A percentile compares a stretch with the other conserved stretches of the same genome.
These are phyloP conservation scores for Perkinsus marinus DNA, from an alignment of 169 alveolate genomes.

Conservation along the genomic window DNA sequence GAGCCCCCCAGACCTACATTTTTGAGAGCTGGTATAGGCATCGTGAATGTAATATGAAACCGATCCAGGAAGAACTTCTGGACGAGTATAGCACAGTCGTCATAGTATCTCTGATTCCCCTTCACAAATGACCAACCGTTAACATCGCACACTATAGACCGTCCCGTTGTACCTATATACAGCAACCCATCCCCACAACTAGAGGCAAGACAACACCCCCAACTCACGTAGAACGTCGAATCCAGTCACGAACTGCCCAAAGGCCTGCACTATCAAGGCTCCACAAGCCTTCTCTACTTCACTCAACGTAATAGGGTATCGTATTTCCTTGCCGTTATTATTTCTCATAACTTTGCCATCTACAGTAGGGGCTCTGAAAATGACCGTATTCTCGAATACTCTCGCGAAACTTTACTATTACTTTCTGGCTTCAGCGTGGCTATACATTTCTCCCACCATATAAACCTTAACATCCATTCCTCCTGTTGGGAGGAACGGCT, in stretches of 20 bases:
- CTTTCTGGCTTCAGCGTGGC: slow-evolving; percentile 97
- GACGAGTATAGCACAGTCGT: slow-evolving; percentile 67
- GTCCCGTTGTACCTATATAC: slow-evolving; percentile 75
- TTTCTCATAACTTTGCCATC: slow-evolving; percentile 50
- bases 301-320: slow-evolving; percentile 86
- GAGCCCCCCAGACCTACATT: too few relatives aligned
- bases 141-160: slow-evolving; percentile 92
- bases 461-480: slow-evolving; percentile 95
- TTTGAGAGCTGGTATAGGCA: neutral
- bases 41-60: neutral
- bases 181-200: slow-evolving; percentile 40
- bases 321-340: slow-evolving; percentile 82
- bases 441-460: slow-evolving; percentile 88
- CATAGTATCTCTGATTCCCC: slow-evolving; percentile 77
- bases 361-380: neutral
- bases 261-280: neutral
- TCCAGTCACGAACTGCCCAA: neutral
- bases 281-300: slow-evolving; percentile 68
- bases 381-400: slow-evolving; percentile 22
- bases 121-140: slow-evolving; percentile 94
- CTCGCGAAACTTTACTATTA: slow-evolving; percentile 60
- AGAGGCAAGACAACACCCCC: neutral
- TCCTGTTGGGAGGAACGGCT: slow-evolving; percentile 81
- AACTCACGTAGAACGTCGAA: neutral
- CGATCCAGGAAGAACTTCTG: neutral